Evolutionary conservation across 768 basidiomycete species (phyloP).

Genomic region (Hericium erinaceus): DNA sequence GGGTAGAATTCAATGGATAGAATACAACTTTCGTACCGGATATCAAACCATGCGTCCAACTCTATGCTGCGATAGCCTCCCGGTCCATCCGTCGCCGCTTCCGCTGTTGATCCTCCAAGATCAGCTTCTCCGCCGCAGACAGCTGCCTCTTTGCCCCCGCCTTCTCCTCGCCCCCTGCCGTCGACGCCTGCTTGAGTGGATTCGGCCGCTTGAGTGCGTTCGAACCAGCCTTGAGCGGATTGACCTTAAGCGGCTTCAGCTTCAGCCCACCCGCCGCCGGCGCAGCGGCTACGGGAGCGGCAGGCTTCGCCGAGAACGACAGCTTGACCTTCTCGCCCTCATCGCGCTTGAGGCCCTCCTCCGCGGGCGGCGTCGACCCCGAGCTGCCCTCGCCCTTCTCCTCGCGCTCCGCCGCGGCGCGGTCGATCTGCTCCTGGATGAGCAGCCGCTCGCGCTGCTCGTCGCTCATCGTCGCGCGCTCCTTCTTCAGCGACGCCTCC

Average conservation of each 20-base stretch:
- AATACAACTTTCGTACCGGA: neutral
- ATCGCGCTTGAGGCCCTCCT: conserved; percentile 62
- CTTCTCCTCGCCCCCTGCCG: conserved; percentile 27
- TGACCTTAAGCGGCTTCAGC: conserved; percentile 55
- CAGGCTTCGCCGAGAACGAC: conserved; percentile 54
- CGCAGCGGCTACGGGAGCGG: conserved; percentile 26
- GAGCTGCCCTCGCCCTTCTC: conserved; percentile 21
- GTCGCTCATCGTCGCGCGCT: conserved; percentile 83
- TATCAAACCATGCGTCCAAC: no score
- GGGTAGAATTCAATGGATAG: neutral
- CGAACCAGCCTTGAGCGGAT: conserved; percentile 46
- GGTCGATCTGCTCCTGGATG: conserved; percentile 89
- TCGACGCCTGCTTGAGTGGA: conserved; percentile 51
- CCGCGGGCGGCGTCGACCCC: conserved; percentile 30
- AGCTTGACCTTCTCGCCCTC: conserved; percentile 73
- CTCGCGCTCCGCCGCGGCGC: conserved; percentile 51
- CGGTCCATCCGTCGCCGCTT: conserved; percentile 73
- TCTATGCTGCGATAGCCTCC: conserved; percentile 18
- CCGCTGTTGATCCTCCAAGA: conserved; percentile 85
- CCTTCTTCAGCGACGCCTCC: conserved; percentile 87
- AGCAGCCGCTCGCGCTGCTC: conserved; percentile 88
- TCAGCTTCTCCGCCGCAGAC: conserved; percentile 79
- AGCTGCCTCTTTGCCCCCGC: conserved; percentile 60
- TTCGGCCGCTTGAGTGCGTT: conserved; percentile 71
- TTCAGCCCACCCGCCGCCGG: conserved; percentile 34